Base-by-base conservation (phyloP, 495 filamentous ascomycete genomes). In the Daldinia bambusicola region DNA sequence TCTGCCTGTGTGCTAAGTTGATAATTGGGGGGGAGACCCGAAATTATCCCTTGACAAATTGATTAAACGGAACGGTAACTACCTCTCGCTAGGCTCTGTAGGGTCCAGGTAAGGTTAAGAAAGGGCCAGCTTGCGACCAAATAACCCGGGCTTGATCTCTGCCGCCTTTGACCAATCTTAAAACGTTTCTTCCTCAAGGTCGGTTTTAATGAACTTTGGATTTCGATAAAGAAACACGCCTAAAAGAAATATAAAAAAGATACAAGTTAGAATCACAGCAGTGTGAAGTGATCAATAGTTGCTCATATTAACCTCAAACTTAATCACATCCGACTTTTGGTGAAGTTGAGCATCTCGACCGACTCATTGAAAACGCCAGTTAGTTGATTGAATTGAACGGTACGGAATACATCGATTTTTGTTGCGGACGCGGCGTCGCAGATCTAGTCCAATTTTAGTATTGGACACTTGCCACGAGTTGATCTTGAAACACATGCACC, bases 21-120 rank as follows among this genome's bases (percentile, higher is more conserved):
- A 3, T 26, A 26, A 26, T 26, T n/a, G n/a, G n/a, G 18, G 53
- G 31, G 43, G 43, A 32, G 45, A 18, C 40, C 61, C 34, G 61
- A 64, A 69, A 66, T 71, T 71, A 66, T 71, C 62, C 68, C 68
- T 71, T 52, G 62, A 40, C 7, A 61, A 69, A 51, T 48, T 65
- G 31, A 65, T 48, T 12, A 30, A 56, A 55, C 61, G 31, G 40
- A 31, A 32, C 59, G 60, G 60, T 53, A 38, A 40, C 55, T 38
- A 55, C 6, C 34, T 3, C 52, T 32, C 1, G 30, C 5, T 55
- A 53, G 22, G 51, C n/a, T 43, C 31, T 43, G 50, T 43, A 40
- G 30, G 62, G 53, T 22, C 40, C 7, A 14, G 61, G 34, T 63
- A 63, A 65, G 38, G 20, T 36, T 53, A 1, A 40, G 32, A 30